phyloP scores from a whole-genome alignment of 2,329 filamentous ascomycete genomes.

The Fonsecaea pedrosoi region DNA sequence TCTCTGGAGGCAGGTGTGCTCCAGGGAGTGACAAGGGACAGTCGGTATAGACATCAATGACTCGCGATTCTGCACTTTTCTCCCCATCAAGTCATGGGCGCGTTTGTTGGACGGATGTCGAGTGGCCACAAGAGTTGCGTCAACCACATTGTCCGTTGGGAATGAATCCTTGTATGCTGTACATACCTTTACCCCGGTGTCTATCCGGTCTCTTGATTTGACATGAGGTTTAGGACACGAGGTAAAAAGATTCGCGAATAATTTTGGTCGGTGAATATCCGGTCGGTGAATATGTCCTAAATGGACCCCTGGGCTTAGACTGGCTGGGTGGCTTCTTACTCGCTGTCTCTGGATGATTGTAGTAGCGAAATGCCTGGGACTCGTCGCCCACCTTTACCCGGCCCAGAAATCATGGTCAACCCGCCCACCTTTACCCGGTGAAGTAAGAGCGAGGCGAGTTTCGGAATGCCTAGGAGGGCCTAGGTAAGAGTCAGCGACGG shows the following conservation, averaged over 20 bases:
- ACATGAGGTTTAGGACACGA: not conserved
- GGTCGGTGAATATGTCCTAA: slow-evolving; percentile 1
- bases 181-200: not conserved
- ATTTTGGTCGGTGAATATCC: not conserved
- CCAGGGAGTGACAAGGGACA: not conserved
- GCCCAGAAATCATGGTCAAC: not conserved
- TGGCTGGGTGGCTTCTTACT: not conserved
- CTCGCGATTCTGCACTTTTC: not conserved
- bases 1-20: not conserved
- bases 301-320: not conserved
- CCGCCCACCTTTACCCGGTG: slow-evolving; percentile 3
- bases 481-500: not conserved
- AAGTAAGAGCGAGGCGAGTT: slow-evolving; percentile 6
- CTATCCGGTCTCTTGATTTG: not conserved
- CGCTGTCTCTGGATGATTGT: not conserved
- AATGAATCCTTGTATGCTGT: not conserved
- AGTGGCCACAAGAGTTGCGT: not conserved
- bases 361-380: not conserved
- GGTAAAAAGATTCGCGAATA: not conserved
- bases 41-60: not conserved
- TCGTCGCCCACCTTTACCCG: slow-evolving; percentile 6
- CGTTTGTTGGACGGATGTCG: not conserved
- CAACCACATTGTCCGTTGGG: not conserved
- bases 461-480: not conserved
- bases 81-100: not conserved